These are phyloP conservation scores for Aspergillus leporis DNA, from an alignment of 495 filamentous ascomycete genomes.

Conservation along the genomic window DNA sequence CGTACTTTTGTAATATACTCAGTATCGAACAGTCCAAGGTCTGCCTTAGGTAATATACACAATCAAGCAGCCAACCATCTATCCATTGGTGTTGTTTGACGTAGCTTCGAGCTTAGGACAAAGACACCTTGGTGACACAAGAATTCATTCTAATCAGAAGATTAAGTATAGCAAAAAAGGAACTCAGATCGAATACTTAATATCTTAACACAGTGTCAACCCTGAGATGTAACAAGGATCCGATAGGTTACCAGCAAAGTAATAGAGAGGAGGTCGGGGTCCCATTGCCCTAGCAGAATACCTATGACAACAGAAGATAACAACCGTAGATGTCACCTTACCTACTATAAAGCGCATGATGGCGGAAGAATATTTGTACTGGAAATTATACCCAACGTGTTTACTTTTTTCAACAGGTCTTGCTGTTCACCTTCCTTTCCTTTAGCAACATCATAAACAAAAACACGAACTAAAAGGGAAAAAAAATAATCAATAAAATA, in stretches of 20 bases:
- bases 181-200: not conserved
- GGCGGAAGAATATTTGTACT: not conserved
- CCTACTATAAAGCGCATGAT: not conserved
- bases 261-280: conserved; percentile 2
- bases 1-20: conserved; percentile 2
- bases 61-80: too few species aligned
- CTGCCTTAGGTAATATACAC: not conserved
- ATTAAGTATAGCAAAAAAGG: not conserved
- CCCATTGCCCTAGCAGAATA: not conserved
- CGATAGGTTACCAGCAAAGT: conserved; percentile 4
- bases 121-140: too few species aligned
- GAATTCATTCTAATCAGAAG: too few species aligned
- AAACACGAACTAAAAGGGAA: not conserved
- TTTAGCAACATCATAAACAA: too few species aligned
- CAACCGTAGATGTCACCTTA: conserved; percentile 1
- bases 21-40: not conserved
- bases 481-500: not conserved
- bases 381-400: not conserved
- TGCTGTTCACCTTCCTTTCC: too few species aligned
- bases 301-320: not conserved
- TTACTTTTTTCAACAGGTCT: not conserved
- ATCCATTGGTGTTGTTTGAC: too few species aligned
- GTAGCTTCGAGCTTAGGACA: too few species aligned
- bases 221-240: not conserved
- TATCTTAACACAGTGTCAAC: not conserved